These are phyloP conservation scores for Chondrus crispus DNA, from an alignment of 23 red algal species.

Conservation along the genomic window DNA sequence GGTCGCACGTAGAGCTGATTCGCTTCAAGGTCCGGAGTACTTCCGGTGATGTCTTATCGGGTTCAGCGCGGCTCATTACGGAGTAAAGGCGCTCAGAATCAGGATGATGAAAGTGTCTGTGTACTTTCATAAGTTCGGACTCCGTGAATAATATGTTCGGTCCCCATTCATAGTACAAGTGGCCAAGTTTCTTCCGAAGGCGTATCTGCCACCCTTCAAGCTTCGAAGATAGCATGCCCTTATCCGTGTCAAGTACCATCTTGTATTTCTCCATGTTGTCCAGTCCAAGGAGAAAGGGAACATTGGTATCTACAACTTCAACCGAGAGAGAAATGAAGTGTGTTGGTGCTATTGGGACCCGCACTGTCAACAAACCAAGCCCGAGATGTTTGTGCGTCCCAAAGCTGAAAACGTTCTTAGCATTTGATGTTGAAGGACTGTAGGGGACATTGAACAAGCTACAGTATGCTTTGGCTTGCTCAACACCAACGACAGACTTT, in stretches of 20 bases:
- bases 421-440: no score
- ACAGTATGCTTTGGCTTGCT: background rate
- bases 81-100: background rate
- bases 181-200: background rate
- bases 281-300: constrained; percentile 5
- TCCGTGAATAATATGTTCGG: background rate
- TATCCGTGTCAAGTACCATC: background rate
- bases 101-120: constrained; percentile 34
- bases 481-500: background rate
- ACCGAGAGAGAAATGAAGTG: background rate
- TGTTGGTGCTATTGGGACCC: background rate
- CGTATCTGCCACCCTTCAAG: background rate
- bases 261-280: background rate
- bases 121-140: background rate
- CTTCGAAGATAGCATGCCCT: background rate
- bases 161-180: background rate
- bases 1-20: constrained; percentile 3
- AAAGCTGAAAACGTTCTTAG: background rate
- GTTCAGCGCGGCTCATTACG: background rate
- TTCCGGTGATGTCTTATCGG: background rate
- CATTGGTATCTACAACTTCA: background rate
- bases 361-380: background rate
- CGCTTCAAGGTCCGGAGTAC: background rate
- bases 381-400: background rate
- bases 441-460: background rate